These are phyloP conservation scores for Coemansia sp. DNA, from an alignment of 192 early-diverging fungal genomes.

Conservation along the genomic window DNA sequence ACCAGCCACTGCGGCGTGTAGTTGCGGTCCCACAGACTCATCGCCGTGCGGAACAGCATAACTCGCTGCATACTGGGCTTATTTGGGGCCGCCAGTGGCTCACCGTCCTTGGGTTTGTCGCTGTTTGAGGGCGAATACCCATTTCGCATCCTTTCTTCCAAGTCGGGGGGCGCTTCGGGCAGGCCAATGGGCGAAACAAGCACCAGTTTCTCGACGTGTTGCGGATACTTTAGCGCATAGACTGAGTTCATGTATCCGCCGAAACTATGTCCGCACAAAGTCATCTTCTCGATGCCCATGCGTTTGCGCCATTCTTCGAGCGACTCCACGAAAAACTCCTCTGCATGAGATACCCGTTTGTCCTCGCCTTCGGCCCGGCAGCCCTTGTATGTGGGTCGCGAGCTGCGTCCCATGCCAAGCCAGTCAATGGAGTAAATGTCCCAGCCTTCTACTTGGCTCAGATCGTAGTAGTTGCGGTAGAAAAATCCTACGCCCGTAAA, in stretches of 20 bases:
- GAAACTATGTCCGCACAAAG: slow-evolving; percentile 81
- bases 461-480: slow-evolving; percentile 54
- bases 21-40: slow-evolving; percentile 75
- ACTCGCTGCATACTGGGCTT: slow-evolving; percentile 42
- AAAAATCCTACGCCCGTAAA: slow-evolving; percentile 56
- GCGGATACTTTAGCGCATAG: slow-evolving; percentile 88
- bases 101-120: slow-evolving; percentile 12
- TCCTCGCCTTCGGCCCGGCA: slow-evolving; percentile 51
- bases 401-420: slow-evolving; percentile 93
- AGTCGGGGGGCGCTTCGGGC: slow-evolving; percentile 56
- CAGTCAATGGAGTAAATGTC: slow-evolving; percentile 71
- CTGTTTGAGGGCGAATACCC: slow-evolving; percentile 25
- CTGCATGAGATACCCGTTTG: slow-evolving; percentile 61
- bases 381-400: slow-evolving; percentile 70
- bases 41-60: slow-evolving; percentile 34
- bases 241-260: slow-evolving; percentile 85
- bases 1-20: slow-evolving; percentile 82
- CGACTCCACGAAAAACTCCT: slow-evolving; percentile 87
- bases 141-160: slow-evolving; percentile 53
- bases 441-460: slow-evolving; percentile 47
- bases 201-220: slow-evolving; percentile 84
- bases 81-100: slow-evolving; percentile 20
- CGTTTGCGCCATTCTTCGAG: slow-evolving; percentile 85
- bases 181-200: slow-evolving; percentile 87
- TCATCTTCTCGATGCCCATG: slow-evolving; percentile 81